phyloP scores from a whole-genome alignment of 176 grass and related monocot species.

The Triticum urartu region DNA sequence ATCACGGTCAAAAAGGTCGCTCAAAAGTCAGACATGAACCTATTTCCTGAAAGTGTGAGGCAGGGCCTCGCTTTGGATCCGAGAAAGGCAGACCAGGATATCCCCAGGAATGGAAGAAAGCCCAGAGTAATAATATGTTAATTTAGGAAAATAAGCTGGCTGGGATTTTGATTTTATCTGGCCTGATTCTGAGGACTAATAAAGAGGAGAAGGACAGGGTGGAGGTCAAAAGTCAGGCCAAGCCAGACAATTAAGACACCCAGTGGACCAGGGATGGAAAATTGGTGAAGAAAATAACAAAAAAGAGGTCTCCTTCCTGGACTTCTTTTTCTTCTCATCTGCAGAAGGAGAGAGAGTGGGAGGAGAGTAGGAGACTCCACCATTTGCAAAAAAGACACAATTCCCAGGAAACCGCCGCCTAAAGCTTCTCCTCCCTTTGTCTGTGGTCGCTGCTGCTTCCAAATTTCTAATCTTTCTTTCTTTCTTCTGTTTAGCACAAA shows the following conservation, averaged over 20 bases:
- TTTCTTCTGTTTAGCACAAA: neutral
- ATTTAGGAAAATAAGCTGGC: neutral
- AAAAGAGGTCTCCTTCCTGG: neutral
- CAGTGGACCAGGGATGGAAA: constrained; percentile 2
- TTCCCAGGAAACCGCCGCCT: constrained; percentile 32
- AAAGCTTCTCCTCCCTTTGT: constrained; percentile 23
- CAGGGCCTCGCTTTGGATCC: neutral
- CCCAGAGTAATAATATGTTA: neutral
- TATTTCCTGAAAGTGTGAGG: constrained; percentile 8
- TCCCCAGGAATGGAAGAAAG: constrained; percentile 23
- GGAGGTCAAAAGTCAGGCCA: constrained; percentile 43
- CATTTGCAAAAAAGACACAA: constrained; percentile 4
- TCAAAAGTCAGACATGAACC: constrained; percentile 33
- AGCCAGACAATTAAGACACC: constrained; percentile 34
- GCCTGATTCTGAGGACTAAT: constrained; percentile 10
- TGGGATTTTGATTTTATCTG: constrained; percentile 17
- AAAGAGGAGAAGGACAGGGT: constrained; percentile 10
- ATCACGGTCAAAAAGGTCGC: neutral
- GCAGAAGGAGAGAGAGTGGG: neutral
- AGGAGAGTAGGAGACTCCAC: neutral
- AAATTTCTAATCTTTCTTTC: constrained; percentile 12
- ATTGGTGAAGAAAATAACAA: neutral
- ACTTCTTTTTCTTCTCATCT: neutral
- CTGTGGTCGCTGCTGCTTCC: neutral
- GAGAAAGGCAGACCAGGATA: constrained; percentile 43